These are phyloP conservation scores for Penicillium silybi DNA, from an alignment of 495 filamentous ascomycete genomes.

Conservation along the genomic window DNA sequence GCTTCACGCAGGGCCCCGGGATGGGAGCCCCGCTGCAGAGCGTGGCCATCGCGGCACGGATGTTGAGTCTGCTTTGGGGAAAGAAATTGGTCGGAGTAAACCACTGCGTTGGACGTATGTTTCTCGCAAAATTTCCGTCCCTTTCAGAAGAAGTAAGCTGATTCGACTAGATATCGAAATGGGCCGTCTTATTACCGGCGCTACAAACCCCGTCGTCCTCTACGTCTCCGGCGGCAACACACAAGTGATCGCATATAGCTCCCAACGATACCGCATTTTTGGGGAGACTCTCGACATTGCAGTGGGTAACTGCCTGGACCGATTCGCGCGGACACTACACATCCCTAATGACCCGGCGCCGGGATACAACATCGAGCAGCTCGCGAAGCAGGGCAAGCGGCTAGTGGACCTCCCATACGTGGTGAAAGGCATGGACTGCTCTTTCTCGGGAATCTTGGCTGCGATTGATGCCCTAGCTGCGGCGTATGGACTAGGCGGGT, in stretches of 20 bases:
- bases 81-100: conserved; percentile 89
- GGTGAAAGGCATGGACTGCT: conserved; percentile 98
- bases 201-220: conserved; percentile 87
- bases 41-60: conserved; percentile 81
- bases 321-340: conserved; percentile 83
- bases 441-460: conserved; percentile 86
- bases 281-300: conserved; percentile 97
- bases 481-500: conserved; percentile 47
- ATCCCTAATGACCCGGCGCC: conserved; percentile 96
- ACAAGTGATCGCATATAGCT: conserved; percentile 94
- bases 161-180: conserved; percentile 77
- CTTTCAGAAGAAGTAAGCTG: background rate
- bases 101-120: conserved; percentile 89
- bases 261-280: conserved; percentile 93
- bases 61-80: conserved; percentile 78
- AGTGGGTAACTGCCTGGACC: conserved; percentile 94
- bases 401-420: conserved; percentile 89
- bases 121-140: background rate
- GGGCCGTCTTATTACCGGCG: conserved; percentile 89
- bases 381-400: conserved; percentile 72
- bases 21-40: conserved; percentile 95
- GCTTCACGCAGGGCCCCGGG: conserved; percentile 91
- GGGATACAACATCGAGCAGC: conserved; percentile 96
- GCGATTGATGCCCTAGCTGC: conserved; percentile 73
- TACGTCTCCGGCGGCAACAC: conserved; percentile 98